A percentile compares a stretch with the other conserved stretches of the same genome.
These are phyloP conservation scores for Meira miltonrushii DNA, from an alignment of 1,284 basidiomycete genomes.

Conservation along the genomic window DNA sequence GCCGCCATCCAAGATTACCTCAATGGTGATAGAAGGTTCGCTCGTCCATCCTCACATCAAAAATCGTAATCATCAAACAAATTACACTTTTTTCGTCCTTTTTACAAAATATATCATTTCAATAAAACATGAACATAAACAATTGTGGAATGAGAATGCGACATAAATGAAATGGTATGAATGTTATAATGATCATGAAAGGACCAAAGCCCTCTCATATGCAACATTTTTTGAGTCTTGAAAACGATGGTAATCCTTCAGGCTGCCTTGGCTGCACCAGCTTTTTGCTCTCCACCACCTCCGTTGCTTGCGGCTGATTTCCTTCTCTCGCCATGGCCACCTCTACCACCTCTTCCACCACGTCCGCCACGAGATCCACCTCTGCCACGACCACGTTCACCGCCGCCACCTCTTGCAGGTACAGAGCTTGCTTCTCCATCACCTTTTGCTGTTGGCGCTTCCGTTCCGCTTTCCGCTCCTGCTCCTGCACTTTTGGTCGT, in stretches of 20 bases:
- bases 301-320: not conserved
- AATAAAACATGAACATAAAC: not conserved
- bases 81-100: no score
- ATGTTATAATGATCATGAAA: not conserved
- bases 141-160: not conserved
- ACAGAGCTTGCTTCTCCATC: not conserved
- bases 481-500: not conserved
- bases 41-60: no score
- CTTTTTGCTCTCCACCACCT: not conserved
- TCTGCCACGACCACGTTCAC: conserved; percentile 6
- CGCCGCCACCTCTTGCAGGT: not conserved
- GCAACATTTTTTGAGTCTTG: not conserved
- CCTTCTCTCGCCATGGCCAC: not conserved
- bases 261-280: not conserved
- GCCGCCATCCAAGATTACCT: not conserved
- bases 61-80: no score
- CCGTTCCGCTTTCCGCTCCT: not conserved
- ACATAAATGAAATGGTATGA: not conserved
- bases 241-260: not conserved
- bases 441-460: not conserved
- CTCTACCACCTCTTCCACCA: conserved; percentile 7
- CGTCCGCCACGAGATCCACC: conserved; percentile 1
- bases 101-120: no score
- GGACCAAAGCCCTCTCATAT: not conserved
- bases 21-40: not conserved